Evolutionary conservation across 306 rosid species (phyloP), one percentile per base, ranked within the genome.

Genomic region (Cotoneaster glaucophyllus): DNA sequence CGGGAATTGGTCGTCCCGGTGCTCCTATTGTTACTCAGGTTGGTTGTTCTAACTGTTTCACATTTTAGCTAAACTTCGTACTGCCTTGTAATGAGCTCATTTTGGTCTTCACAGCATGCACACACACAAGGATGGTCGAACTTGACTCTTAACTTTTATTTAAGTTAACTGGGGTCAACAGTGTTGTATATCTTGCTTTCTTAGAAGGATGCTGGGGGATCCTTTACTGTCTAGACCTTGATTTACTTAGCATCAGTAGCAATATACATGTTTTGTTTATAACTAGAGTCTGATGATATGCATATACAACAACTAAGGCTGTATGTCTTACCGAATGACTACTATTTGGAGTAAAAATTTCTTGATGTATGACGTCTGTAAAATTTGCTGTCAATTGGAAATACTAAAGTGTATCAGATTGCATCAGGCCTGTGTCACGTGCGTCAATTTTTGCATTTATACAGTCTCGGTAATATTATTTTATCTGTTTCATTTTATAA

Each of bases 21-120:
- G 89, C 89, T 78, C 91, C 99, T 72, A 87, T 96, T 78, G 93
- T 96, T 73, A 90, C 99, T 77, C 96, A 89, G 87, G 99, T 96
- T 73, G 69, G 88, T 73, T 64, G 24, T 68, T 77, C 69, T 73
- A 28, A 76, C 64, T 39, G 18, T 69, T 61, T 37, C 58, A 31
- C 8, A 52, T 48, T 80, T 66, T 37, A 14, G 58, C 82, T 68
- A 53, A 14, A 77, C 64, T 82, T 57, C 26, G 56, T 69, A 43
- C 22, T 44, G 74, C 31, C 29, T 29, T 73, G 57, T 52, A 59
- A 65, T 37, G 63, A 25, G 34, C 25, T 24, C 34, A 54, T 53
- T 32, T 52, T 3, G 67, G 67, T 17, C n/a, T 29, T 63, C 41
- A 63, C 39, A 13, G 43, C 67, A 29, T 63, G 43, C 43, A 17